These are phyloP conservation scores for Malassezia caprae DNA, from an alignment of 1,284 basidiomycete species.

Conservation along the genomic window DNA sequence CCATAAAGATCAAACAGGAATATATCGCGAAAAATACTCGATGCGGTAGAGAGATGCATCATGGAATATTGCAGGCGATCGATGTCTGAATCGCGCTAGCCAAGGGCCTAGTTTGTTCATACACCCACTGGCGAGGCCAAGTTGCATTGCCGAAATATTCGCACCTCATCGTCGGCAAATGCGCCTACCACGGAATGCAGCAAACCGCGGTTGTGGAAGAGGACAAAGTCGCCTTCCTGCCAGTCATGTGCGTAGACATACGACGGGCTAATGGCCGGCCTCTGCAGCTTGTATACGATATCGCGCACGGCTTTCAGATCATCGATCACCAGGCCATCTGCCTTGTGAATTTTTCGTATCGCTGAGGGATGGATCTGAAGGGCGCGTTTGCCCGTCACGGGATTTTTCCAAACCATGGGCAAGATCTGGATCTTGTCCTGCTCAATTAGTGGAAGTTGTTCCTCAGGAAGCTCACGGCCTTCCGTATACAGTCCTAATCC, in stretches of 20 bases:
- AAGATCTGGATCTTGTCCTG: conserved; percentile 62
- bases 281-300: conserved; percentile 65
- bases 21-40: too few relatives aligned
- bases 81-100: too few relatives aligned
- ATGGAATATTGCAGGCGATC: too few relatives aligned
- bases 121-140: conserved; percentile 57
- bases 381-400: conserved; percentile 62
- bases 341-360: conserved; percentile 50
- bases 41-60: too few relatives aligned
- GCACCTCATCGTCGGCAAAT: conserved; percentile 55
- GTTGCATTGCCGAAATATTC: conserved; percentile 55
- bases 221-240: conserved; percentile 56
- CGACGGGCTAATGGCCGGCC: conserved; percentile 64
- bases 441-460: conserved; percentile 64
- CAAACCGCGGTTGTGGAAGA: conserved; percentile 58
- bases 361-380: conserved; percentile 55
- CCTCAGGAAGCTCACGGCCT: conserved; percentile 58
- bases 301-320: conserved; percentile 64
- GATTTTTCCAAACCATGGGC: conserved; percentile 73
- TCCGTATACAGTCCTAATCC: conserved; percentile 70
- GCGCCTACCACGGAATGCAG: conserved; percentile 65
- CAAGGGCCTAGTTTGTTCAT: background rate
- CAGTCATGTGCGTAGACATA: conserved; percentile 53
- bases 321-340: conserved; percentile 63
- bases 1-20: too few relatives aligned